Evolutionary conservation across 495 filamentous ascomycete genomes (phyloP).

Genomic region (Penicillium steckii): DNA sequence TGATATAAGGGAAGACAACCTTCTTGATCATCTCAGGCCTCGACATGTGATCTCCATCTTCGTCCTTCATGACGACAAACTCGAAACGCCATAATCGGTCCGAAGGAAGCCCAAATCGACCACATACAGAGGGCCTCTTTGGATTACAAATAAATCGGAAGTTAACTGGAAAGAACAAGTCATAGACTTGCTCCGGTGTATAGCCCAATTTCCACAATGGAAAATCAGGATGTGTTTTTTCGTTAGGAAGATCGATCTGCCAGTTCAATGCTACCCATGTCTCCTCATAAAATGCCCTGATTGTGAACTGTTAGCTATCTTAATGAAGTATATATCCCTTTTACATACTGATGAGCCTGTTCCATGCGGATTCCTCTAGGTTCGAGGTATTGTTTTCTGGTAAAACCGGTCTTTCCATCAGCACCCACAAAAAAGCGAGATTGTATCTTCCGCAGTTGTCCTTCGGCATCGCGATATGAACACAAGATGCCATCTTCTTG

Average conservation of each 20-base stretch:
- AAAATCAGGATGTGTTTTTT: slow-evolving; percentile 47
- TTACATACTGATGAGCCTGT: slow-evolving; percentile 27
- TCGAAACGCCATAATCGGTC: slow-evolving; percentile 51
- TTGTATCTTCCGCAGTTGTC: slow-evolving; percentile 18
- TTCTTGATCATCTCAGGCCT: slow-evolving; percentile 21
- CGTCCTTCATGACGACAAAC: slow-evolving; percentile 33
- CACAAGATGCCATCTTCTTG: slow-evolving; percentile 28
- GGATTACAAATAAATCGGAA: slow-evolving; percentile 49
- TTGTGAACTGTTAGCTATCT: background rate
- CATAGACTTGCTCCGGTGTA: slow-evolving; percentile 46
- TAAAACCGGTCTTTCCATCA: slow-evolving; percentile 50
- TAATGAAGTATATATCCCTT: too few species aligned
- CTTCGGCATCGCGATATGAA: slow-evolving; percentile 30
- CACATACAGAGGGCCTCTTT: slow-evolving; percentile 41
- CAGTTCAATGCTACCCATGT: slow-evolving; percentile 54
- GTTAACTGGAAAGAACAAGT: slow-evolving; percentile 47
- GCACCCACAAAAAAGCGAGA: slow-evolving; percentile 46
- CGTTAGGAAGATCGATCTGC: slow-evolving; percentile 43
- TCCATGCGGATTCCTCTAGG: slow-evolving; percentile 41
- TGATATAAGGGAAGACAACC: slow-evolving; percentile 33
- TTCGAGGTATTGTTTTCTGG: slow-evolving; percentile 49
- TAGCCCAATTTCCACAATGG: slow-evolving; percentile 48
- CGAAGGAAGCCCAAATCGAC: slow-evolving; percentile 41
- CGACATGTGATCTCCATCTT: slow-evolving; percentile 34
- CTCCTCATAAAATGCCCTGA: slow-evolving; percentile 43